phyloP scores from a whole-genome alignment of 371 early-diverging fungal species.

The Mucor sp. region DNA sequence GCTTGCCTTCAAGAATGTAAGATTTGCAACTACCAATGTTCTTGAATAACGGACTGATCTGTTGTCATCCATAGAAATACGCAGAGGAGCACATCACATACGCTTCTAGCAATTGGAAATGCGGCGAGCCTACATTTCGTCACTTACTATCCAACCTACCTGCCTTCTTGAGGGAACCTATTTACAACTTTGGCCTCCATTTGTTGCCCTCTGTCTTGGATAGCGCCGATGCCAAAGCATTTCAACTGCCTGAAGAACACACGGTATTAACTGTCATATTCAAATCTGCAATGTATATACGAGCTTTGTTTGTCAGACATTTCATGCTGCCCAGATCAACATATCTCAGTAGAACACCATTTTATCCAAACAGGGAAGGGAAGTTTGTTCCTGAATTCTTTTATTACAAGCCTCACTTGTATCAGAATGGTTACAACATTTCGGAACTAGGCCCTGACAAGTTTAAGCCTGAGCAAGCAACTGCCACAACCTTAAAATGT shows the following conservation, averaged over 20 bases:
- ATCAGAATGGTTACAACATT: conserved; percentile 19
- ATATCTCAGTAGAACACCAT: conserved; percentile 18
- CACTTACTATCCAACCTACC: conserved; percentile 2
- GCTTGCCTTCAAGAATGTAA: conserved; percentile 28
- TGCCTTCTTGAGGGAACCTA: background rate
- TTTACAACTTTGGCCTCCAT: background rate
- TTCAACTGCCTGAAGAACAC: conserved; percentile 30
- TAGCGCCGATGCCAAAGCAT: conserved; percentile 20
- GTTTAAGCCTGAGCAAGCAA: background rate
- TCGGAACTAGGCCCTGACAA: conserved; percentile 20
- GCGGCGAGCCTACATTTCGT: conserved; percentile 9
- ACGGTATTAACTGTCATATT: conserved; percentile 7
- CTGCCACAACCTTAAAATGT: background rate
- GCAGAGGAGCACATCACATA: conserved; percentile 9
- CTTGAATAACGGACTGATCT: background rate
- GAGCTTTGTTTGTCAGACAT: conserved; percentile 12
- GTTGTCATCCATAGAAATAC: conserved; percentile 6
- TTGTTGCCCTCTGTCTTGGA: conserved; percentile 3
- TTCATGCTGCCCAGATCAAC: conserved; percentile 11
- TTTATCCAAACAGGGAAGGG: conserved; percentile 12
- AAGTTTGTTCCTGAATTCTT: conserved; percentile 14
- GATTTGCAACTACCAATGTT: background rate
- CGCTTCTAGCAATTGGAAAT: conserved; percentile 13
- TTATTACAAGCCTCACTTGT: conserved; percentile 13
- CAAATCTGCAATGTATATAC: background rate